Evolutionary conservation across 345 rosid species (phyloP).

Genomic region (Cardiospermum halicacabum): DNA sequence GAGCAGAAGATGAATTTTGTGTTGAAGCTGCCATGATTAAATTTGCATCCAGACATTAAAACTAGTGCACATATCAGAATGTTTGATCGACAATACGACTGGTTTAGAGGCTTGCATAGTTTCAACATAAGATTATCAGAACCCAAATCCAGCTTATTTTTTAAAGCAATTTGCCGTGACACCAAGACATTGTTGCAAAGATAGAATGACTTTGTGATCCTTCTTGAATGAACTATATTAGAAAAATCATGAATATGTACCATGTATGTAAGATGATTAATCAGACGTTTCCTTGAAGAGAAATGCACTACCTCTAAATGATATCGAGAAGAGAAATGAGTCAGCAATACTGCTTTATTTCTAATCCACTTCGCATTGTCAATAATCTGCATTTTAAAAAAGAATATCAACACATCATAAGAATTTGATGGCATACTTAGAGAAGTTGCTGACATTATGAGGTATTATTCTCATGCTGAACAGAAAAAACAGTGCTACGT

Average conservation of each 20-base stretch:
- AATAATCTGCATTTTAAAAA: slow-evolving; percentile 57
- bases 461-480: background rate
- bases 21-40: background rate
- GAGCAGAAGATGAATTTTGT: background rate
- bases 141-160: background rate
- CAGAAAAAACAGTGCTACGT: slow-evolving; percentile 10
- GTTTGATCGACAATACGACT: background rate
- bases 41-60: background rate
- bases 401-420: slow-evolving; percentile 3
- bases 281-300: background rate
- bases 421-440: background rate
- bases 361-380: slow-evolving; percentile 88
- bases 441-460: background rate
- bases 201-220: background rate
- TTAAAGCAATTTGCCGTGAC: no score
- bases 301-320: slow-evolving; percentile 56
- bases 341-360: slow-evolving; percentile 63
- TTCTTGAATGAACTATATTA: background rate
- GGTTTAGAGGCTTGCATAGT: background rate
- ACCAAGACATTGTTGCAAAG: background rate
- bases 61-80: no score
- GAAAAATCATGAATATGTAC: background rate
- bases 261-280: background rate
- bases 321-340: slow-evolving; percentile 93
- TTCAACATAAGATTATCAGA: background rate